These are phyloP conservation scores for Phytophthora nicotianae DNA, from an alignment of 352 stramenopile species.

Conservation along the genomic window DNA sequence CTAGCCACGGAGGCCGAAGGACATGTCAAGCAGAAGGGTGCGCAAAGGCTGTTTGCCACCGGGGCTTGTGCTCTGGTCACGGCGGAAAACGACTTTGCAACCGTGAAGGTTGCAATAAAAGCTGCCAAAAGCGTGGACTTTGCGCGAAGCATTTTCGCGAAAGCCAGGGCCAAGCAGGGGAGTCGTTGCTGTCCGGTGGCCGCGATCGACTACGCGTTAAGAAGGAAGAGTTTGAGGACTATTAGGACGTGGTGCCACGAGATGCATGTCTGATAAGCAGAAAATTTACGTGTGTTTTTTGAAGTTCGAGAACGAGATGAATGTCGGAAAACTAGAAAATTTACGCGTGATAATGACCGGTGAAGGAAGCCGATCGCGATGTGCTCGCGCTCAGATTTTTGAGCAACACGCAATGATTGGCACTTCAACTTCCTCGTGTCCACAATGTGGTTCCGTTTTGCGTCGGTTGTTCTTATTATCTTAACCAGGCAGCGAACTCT, in stretches of 20 bases:
- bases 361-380: conserved; percentile 16
- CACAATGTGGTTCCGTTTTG: not conserved
- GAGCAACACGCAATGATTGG: conserved; percentile 14
- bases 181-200: not conserved
- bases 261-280: not conserved
- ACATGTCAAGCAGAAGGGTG: not conserved
- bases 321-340: conserved; percentile 9
- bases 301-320: not conserved
- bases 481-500: no score
- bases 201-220: not conserved
- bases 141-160: conserved; percentile 1
- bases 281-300: conserved; percentile 15
- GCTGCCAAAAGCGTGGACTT: conserved; percentile 1
- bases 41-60: not conserved
- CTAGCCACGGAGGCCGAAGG: not conserved
- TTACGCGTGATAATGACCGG: conserved; percentile 15
- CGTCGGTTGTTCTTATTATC: not conserved
- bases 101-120: conserved; percentile 7
- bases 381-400: conserved; percentile 26
- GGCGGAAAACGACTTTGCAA: conserved; percentile 9
- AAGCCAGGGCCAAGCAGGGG: not conserved
- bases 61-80: not conserved
- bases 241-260: not conserved
- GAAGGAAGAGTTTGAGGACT: not conserved
- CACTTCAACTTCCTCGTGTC: conserved; percentile 19